phyloP scores from a whole-genome alignment of 2,329 filamentous ascomycete genomes.

The Daldinia sp. region DNA sequence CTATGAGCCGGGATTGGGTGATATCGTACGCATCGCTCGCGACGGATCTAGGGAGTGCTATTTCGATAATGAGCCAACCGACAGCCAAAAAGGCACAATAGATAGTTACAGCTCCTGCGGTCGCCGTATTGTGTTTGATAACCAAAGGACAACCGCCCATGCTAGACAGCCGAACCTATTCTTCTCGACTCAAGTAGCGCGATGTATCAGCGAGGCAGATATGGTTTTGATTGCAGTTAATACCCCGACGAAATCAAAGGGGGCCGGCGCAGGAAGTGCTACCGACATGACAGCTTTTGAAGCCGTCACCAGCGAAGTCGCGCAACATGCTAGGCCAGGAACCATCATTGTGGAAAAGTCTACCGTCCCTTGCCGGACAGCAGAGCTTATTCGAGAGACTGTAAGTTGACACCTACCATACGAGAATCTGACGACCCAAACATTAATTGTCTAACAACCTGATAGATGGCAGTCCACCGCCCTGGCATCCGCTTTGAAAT shows the following conservation, averaged over 20 bases:
- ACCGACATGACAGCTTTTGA: slow-evolving; percentile 79
- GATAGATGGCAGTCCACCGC: slow-evolving; percentile 64
- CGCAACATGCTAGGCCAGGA: slow-evolving; percentile 69
- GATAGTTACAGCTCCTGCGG: neutral
- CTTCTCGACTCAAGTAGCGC: slow-evolving; percentile 74
- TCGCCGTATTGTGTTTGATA: neutral
- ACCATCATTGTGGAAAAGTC: slow-evolving; percentile 84
- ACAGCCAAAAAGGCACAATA: slow-evolving; percentile 22
- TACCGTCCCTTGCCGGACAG: slow-evolving; percentile 79
- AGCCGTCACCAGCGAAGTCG: slow-evolving; percentile 72
- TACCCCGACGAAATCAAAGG: slow-evolving; percentile 78
- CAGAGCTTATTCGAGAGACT: slow-evolving; percentile 72
- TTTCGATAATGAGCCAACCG: slow-evolving; percentile 50
- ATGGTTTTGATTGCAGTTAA: slow-evolving; percentile 80
- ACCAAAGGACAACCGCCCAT: slow-evolving; percentile 45
- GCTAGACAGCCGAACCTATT: slow-evolving; percentile 70
- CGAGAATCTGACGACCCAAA: neutral
- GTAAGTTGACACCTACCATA: slow-evolving; percentile 53
- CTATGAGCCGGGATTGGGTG: slow-evolving; percentile 75
- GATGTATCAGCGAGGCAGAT: slow-evolving; percentile 71
- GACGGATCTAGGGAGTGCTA: slow-evolving; percentile 61
- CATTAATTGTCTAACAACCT: neutral
- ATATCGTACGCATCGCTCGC: slow-evolving; percentile 71
- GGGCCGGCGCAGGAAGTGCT: slow-evolving; percentile 73
- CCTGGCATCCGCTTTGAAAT: slow-evolving; percentile 75